Percentiles rank a stretch among this genome's conserved stretches.
Evolutionary conservation across 331 rosid species (phyloP).

Genomic region (Erythrophleum ivorense): DNA sequence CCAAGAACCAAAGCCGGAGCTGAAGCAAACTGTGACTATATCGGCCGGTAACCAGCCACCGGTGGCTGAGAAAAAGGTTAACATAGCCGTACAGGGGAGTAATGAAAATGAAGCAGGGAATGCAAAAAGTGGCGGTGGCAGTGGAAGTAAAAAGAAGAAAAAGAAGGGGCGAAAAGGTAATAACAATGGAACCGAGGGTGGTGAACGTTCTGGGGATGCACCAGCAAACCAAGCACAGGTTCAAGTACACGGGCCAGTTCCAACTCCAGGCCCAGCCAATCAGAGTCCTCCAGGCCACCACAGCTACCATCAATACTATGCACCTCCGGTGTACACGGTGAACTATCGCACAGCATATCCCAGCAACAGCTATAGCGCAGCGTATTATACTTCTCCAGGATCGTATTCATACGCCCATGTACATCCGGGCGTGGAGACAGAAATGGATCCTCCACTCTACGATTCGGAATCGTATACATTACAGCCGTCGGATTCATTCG

Average conservation of each 20-base stretch:
- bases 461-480: conserved; percentile 39
- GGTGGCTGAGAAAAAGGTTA: conserved; percentile 41
- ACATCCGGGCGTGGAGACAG: conserved; percentile 33
- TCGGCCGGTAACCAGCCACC: conserved; percentile 46
- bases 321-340: conserved; percentile 45
- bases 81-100: conserved; percentile 6
- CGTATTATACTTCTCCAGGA: conserved; percentile 52
- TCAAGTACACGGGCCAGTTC: conserved; percentile 37
- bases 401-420: conserved; percentile 43
- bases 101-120: conserved; percentile 36
- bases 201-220: conserved; percentile 42
- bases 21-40: conserved; percentile 44
- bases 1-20: conserved; percentile 52
- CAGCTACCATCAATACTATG: conserved; percentile 35
- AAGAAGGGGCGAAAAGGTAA: conserved; percentile 55
- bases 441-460: conserved; percentile 44
- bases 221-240: conserved; percentile 24
- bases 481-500: conserved; percentile 59
- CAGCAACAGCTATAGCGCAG: conserved; percentile 42
- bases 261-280: conserved; percentile 44
- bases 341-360: conserved; percentile 57
- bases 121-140: conserved; percentile 32
- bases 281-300: conserved; percentile 45
- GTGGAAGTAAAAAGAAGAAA: conserved; percentile 58
- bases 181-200: conserved; percentile 23